These are phyloP conservation scores for Darksidea phi DNA, from an alignment of 495 filamentous ascomycete genomes.

Conservation along the genomic window DNA sequence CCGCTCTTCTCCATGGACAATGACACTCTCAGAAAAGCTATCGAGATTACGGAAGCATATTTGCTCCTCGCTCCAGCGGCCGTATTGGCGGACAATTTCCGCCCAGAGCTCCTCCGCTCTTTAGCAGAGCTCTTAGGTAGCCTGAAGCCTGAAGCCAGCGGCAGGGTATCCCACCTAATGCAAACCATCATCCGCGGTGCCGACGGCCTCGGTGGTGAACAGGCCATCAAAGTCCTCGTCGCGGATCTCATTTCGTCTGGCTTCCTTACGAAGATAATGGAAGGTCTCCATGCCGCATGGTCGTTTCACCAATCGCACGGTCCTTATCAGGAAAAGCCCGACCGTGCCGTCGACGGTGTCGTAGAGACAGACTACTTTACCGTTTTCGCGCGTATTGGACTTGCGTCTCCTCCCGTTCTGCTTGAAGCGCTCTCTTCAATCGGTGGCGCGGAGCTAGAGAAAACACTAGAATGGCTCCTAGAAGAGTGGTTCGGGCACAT, in stretches of 20 bases:
- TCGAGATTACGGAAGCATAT: slow-evolving; percentile 76
- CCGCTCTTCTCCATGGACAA: slow-evolving; percentile 70
- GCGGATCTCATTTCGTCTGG: slow-evolving; percentile 65
- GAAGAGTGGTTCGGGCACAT: slow-evolving; percentile 87
- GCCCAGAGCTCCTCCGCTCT: slow-evolving; percentile 55
- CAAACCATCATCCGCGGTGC: slow-evolving; percentile 71
- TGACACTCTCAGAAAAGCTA: slow-evolving; percentile 64
- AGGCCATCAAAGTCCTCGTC: slow-evolving; percentile 62
- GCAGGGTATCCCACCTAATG: slow-evolving; percentile 62
- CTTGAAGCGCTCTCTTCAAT: slow-evolving; percentile 55
- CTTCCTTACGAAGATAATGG: slow-evolving; percentile 64
- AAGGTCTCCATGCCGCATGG: slow-evolving; percentile 68
- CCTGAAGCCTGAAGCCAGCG: slow-evolving; percentile 64
- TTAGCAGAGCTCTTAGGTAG: slow-evolving; percentile 60
- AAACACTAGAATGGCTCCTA: slow-evolving; percentile 67
- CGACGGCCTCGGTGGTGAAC: slow-evolving; percentile 63
- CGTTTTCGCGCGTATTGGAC: slow-evolving; percentile 75
- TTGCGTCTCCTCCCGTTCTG: slow-evolving; percentile 67
- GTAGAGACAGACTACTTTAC: slow-evolving; percentile 79
- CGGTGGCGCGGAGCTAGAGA: slow-evolving; percentile 32
- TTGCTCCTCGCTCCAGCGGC: slow-evolving; percentile 73
- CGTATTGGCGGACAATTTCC: slow-evolving; percentile 65
- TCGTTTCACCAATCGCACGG: slow-evolving; percentile 54
- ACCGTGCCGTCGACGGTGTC: slow-evolving; percentile 58
- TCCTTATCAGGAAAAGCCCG: slow-evolving; percentile 49